Percentiles rank a stretch among this genome's conserved stretches.
Conservation (phyloP, 2,329 filamentous ascomycete genomes). For the Fusarium globosum region DNA sequence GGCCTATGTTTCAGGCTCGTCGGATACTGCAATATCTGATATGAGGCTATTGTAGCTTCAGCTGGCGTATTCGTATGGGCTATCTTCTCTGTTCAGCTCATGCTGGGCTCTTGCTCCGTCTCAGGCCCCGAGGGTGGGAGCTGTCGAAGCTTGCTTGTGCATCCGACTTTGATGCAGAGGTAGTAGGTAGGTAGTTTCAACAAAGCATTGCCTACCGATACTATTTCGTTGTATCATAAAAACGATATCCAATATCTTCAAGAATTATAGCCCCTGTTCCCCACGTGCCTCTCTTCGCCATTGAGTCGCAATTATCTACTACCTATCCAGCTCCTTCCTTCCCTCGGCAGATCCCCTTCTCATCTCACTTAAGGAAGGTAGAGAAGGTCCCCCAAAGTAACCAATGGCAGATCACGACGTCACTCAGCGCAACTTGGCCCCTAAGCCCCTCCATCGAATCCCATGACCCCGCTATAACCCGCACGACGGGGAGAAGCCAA, state of each 20-base stretch:
- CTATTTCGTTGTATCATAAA: neutral
- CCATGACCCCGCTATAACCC: slow-evolving; percentile 42
- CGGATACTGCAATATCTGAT: neutral
- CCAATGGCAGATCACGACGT: slow-evolving; percentile 35
- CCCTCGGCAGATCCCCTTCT: slow-evolving; percentile 19
- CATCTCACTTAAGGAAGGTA: slow-evolving; percentile 7
- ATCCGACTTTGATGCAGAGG: neutral
- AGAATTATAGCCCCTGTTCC: neutral
- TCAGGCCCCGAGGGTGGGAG: neutral
- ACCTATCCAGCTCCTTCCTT: neutral
- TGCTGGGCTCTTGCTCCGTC: neutral
- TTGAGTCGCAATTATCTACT: neutral
- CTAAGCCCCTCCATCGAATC: slow-evolving; percentile 32
- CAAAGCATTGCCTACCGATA: neutral
- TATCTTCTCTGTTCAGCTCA: neutral
- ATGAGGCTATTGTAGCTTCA: neutral
- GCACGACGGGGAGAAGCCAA: slow-evolving; percentile 26
- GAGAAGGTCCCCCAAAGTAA: neutral
- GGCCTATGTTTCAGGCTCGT: slow-evolving; percentile 13
- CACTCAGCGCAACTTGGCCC: slow-evolving; percentile 23
- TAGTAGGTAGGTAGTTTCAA: neutral
- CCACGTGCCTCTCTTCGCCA: slow-evolving; percentile 21
- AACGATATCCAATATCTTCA: neutral
- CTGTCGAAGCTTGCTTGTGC: neutral
- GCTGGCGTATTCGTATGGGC: neutral